A percentile compares a stretch with the other conserved stretches of the same genome.
These are phyloP conservation scores for Ophiocordyceps camponoti-leonardi DNA, from an alignment of 2,329 filamentous ascomycete genomes.

Conservation along the genomic window DNA sequence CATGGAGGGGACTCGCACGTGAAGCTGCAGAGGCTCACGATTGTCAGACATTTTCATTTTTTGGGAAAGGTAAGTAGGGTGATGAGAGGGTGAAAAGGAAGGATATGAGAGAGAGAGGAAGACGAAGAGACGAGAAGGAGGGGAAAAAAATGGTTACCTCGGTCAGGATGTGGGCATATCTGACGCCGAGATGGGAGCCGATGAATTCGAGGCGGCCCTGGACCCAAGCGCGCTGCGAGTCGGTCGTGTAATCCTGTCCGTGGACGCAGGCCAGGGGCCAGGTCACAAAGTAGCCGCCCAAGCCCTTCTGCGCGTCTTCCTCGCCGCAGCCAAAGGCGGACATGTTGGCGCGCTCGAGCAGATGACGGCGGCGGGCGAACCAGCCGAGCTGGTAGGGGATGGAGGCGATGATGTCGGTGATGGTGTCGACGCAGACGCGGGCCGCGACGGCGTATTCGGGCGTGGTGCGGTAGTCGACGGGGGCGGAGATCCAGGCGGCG, in stretches of 20 bases:
- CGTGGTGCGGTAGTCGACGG: constrained; percentile 44
- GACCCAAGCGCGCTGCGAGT: constrained; percentile 38
- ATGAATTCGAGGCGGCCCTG: constrained; percentile 36
- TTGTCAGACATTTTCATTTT: background rate
- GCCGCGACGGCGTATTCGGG: constrained; percentile 41
- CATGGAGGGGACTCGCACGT: constrained; percentile 44
- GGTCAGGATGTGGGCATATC: constrained; percentile 37
- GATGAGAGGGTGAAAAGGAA: background rate
- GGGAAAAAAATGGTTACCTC: constrained; percentile 20
- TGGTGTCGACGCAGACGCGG: constrained; percentile 30
- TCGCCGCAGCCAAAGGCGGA: constrained; percentile 31
- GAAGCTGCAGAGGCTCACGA: constrained; percentile 22
- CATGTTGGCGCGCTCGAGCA: constrained; percentile 21
- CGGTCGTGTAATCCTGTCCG: constrained; percentile 40
- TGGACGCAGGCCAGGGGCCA: constrained; percentile 39
- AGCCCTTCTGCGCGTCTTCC: constrained; percentile 30
- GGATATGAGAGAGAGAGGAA: too few species aligned
- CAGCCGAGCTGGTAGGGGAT: constrained; percentile 46
- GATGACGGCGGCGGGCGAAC: constrained; percentile 28
- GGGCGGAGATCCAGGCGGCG: constrained; percentile 41
- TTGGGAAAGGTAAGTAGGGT: background rate
- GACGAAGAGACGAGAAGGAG: too few species aligned
- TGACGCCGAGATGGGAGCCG: constrained; percentile 36
- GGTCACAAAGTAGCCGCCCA: constrained; percentile 41
- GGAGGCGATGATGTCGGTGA: constrained; percentile 41